Conservation (phyloP, 176 grass and related monocot species). For the Typha latifolia region DNA sequence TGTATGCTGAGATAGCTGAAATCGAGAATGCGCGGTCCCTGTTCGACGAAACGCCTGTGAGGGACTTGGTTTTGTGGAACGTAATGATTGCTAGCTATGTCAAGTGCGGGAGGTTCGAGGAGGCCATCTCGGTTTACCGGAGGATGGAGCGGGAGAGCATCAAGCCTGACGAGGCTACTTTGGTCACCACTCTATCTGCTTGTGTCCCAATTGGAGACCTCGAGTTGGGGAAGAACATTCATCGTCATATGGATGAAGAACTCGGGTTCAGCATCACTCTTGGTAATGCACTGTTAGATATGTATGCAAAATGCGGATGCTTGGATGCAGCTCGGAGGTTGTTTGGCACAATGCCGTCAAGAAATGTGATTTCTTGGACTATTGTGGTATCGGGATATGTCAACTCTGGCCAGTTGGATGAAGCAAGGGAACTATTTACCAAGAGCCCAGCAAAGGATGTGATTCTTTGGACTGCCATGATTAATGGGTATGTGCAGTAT, state of each 20-base stretch:
- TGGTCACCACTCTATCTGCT: conserved; percentile 36
- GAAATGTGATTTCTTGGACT: conserved; percentile 58
- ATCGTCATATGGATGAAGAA: conserved; percentile 29
- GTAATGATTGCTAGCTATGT: conserved; percentile 46
- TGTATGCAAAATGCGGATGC: conserved; percentile 48
- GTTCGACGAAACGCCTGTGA: conserved; percentile 49
- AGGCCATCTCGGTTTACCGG: conserved; percentile 23
- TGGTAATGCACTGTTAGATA: conserved; percentile 52
- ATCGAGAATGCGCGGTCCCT: conserved; percentile 18
- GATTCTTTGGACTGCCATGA: conserved; percentile 58
- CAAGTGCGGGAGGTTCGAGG: conserved; percentile 25
- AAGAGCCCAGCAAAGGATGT: conserved; percentile 45
- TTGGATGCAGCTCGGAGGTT: conserved; percentile 34
- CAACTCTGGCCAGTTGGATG: conserved; percentile 27
- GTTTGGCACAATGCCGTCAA: conserved; percentile 34
- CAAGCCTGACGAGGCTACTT: conserved; percentile 27
- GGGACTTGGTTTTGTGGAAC: conserved; percentile 39
- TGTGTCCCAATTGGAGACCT: conserved; percentile 34
- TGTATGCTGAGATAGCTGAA: conserved; percentile 31
- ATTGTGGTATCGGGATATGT: conserved; percentile 43
- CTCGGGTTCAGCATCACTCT: conserved; percentile 37
- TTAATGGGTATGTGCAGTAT: conserved; percentile 46
- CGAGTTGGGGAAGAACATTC: conserved; percentile 50
- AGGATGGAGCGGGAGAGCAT: conserved; percentile 32
- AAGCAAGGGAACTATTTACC: conserved; percentile 47